Evolutionary conservation across 768 basidiomycete species (phyloP).

Genomic region (Serendipita indica): DNA sequence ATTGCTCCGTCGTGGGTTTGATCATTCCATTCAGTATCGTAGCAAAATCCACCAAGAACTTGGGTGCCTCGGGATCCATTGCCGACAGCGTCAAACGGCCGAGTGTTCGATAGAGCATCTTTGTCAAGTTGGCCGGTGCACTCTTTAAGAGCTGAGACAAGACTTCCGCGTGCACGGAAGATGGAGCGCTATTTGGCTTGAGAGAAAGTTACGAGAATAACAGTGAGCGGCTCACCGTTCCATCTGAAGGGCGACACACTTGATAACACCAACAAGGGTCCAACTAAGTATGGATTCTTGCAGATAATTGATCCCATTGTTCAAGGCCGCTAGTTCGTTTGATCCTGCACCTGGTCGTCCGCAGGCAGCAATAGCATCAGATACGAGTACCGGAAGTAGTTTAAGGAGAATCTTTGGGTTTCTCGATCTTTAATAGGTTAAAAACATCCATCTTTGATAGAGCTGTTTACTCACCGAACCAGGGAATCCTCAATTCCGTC

Average conservation of each 20-base stretch:
- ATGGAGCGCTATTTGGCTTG: constrained; percentile 28
- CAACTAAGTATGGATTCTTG: constrained; percentile 57
- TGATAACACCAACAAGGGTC: constrained; percentile 64
- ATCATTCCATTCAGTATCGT: background rate
- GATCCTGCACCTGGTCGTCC: constrained; percentile 26
- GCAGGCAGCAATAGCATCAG: constrained; percentile 39
- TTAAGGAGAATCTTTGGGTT: constrained; percentile 52
- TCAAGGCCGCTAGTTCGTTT: constrained; percentile 51
- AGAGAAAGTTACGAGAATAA: constrained; percentile 3
- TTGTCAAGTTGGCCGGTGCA: background rate
- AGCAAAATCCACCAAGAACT: background rate
- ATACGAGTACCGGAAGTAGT: constrained; percentile 52
- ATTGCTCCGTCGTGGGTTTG: background rate
- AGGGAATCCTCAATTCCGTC: constrained; percentile 79
- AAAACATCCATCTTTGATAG: background rate
- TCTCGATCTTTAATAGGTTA: constrained; percentile 36
- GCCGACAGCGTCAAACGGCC: background rate
- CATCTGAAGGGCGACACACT: constrained; percentile 46
- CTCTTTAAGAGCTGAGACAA: constrained; percentile 20
- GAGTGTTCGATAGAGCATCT: background rate
- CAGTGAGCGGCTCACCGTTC: constrained; percentile 25
- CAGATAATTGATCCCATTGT: constrained; percentile 68
- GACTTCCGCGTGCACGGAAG: constrained; percentile 43
- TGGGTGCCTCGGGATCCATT: background rate
- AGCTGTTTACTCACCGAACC: constrained; percentile 29